A percentile compares a stretch with the other conserved stretches of the same genome.
Conservation (phyloP, 148 eudicot species). For the Linanthus parryae region DNA sequence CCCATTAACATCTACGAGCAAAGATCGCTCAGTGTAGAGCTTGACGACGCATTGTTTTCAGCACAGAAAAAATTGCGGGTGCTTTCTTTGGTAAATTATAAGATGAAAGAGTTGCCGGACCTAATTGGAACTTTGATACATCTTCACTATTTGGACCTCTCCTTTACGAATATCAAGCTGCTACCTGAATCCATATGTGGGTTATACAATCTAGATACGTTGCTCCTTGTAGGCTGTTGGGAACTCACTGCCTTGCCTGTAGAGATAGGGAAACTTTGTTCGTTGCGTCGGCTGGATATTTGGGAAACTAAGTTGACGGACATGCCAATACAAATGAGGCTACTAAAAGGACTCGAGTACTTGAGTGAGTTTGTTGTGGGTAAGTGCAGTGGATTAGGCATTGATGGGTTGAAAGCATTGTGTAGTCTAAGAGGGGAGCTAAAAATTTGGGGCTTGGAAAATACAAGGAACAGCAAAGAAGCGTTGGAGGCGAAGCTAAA, state of each 20-base stretch:
- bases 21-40: too few relatives aligned
- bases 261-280: too few relatives aligned
- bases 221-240: constrained; percentile 15
- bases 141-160: constrained; percentile 18
- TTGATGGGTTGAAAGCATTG: constrained; percentile 7
- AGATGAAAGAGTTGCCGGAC: constrained; percentile 7
- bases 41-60: not conserved
- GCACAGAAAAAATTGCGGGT: constrained; percentile 6
- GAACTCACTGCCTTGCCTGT: constrained; percentile 10
- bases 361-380: constrained; percentile 4
- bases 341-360: constrained; percentile 7
- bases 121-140: constrained; percentile 11
- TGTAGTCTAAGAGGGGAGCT: constrained; percentile 19
- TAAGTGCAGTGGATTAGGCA: constrained; percentile 4
- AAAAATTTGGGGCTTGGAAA: constrained; percentile 13
- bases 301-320: constrained; percentile 5
- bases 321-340: constrained; percentile 14
- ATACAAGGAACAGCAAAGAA: constrained; percentile 3
- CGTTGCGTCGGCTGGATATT: too few relatives aligned
- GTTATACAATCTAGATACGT: constrained; percentile 6
- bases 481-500: too few relatives aligned
- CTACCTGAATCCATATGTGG: constrained; percentile 11
- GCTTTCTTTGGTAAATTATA: constrained; percentile 9
- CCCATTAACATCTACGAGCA: not conserved
- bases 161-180: constrained; percentile 3